Base-by-base conservation (phyloP, 768 basidiomycete genomes). In the Boletus subparvulus region DNA sequence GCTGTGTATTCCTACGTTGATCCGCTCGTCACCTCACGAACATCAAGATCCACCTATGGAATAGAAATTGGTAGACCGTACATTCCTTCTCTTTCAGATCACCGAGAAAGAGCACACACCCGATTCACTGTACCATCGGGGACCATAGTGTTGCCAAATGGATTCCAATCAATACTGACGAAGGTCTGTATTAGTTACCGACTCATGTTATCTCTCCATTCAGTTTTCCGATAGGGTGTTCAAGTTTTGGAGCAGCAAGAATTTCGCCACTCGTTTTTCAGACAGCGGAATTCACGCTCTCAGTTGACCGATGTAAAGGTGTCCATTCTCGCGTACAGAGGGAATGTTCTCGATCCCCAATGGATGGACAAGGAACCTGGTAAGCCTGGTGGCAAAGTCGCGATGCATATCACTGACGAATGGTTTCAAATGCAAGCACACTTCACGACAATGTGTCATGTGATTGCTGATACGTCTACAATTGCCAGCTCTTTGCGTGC, bases 11-110 rank as follows among this genome's bases (percentile, higher is more conserved):
- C 65, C 53, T 72, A 69, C 33, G 50, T 83, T 4, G 78, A 82
- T 40, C 77, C 77, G 46, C 74, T 76, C 19, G 80, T 83, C 9
- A 70, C 73, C 0, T 70, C 72, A 10, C 75, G 81, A 30, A 70
- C 81, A 0, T 70, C 80, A 5, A 76, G 74, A 40, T 60, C 70
- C 43, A 77, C 77, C 0, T 78, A 77, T 43, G 77, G 77, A 0
- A 63, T 69, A 13, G 59, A 73, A 41, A 69, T 71, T 41, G 11
- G 37, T 21, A 60, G 55, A 3, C 13, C 26, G 0, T 82, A 68
- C 58, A 56, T 73, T 26, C 14, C 59, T 0, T 48, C 35, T 12
- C 55, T 68, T 30, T 51, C 65, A 0, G 81, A 78, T 16, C 82
- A 84, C 57, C 37, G 51, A 7, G 44, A 52, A 11, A 75, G 81